Base-by-base conservation (phyloP, 139 green algal species). In the Zygnema cylindricum region DNA sequence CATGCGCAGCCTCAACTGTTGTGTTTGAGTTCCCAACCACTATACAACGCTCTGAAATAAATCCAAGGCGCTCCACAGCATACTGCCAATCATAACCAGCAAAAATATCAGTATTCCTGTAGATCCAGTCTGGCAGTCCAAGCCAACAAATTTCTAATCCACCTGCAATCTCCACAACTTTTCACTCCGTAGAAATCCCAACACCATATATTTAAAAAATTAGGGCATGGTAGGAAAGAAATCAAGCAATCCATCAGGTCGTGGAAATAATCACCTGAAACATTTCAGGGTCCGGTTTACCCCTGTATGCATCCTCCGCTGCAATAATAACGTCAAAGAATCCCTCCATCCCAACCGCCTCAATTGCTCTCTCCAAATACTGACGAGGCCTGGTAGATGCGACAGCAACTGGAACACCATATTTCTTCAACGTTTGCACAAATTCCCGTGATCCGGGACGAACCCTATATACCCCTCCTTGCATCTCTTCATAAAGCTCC, bases 41-140 rank as follows among this genome's bases (percentile, higher is more conserved):
- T 0, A 99, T 95, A 89, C 96, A 98, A 81, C 96, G 95, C 41
- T 97, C 89, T 3, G 96, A 94, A 23, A 97, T 97, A 22, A 97
- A 93, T 55, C 94, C 86, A 7, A 99, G 88, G 42, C 91, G 88
- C 86, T 95, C 88, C 7, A 81, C 83, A 33, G 82, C 86, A 82
- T 91, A 91, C 78, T 84, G 73, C 38, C n/a, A n/a, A n/a, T n/a
- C n/a, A n/a, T n/a, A n/a, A n/a, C n/a, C n/a, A n/a, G n/a, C n/a
- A n/a, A n/a, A n/a, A n/a, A n/a, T n/a, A n/a, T n/a, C n/a, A n/a
- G n/a, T n/a, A n/a, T n/a, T n/a, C n/a, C n/a, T n/a, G n/a, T n/a
- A n/a, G n/a, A n/a, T n/a, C n/a, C n/a, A n/a, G n/a, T n/a, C n/a
- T n/a, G n/a, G n/a, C n/a, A n/a, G n/a, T n/a, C n/a, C n/a, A n/a